Conservation (phyloP, 73 alveolate species). For the Paramecium tetraurelia region DNA sequence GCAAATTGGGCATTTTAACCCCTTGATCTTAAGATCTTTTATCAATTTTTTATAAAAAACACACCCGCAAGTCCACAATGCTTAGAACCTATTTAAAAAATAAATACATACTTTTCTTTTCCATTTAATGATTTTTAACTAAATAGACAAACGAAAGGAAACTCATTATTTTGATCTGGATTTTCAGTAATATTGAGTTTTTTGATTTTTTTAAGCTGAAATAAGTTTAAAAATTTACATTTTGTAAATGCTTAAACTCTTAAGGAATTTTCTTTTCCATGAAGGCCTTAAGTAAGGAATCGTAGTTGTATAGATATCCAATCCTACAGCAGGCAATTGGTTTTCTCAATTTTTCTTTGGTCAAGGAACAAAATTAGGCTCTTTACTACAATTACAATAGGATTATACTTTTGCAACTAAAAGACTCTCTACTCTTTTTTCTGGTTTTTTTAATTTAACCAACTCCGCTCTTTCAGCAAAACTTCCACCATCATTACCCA, state of each 20-base stretch:
- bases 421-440: slow-evolving; percentile 68
- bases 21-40: slow-evolving; percentile 71
- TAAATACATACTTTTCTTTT: neutral
- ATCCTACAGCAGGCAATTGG: slow-evolving; percentile 87
- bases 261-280: slow-evolving; percentile 65
- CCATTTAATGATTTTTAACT: slow-evolving; percentile 84
- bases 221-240: neutral
- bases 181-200: neutral
- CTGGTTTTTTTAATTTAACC: slow-evolving; percentile 75
- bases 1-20: slow-evolving; percentile 54
- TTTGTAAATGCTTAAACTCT: neutral
- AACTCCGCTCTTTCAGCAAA: slow-evolving; percentile 82
- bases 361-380: slow-evolving; percentile 78
- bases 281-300: slow-evolving; percentile 74
- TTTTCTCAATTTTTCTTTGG: slow-evolving; percentile 79
- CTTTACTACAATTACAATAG: neutral
- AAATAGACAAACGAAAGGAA: slow-evolving; percentile 46
- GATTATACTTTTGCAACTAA: slow-evolving; percentile 69
- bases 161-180: slow-evolving; percentile 10
- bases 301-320: slow-evolving; percentile 88
- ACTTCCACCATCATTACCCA: slow-evolving; percentile 97
- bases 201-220: neutral
- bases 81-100: slow-evolving; percentile 66
- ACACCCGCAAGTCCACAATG: slow-evolving; percentile 62
- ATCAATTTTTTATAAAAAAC: slow-evolving; percentile 67